Conservation (phyloP, 163 green algal species). For the Prototheca wickerhamii region DNA sequence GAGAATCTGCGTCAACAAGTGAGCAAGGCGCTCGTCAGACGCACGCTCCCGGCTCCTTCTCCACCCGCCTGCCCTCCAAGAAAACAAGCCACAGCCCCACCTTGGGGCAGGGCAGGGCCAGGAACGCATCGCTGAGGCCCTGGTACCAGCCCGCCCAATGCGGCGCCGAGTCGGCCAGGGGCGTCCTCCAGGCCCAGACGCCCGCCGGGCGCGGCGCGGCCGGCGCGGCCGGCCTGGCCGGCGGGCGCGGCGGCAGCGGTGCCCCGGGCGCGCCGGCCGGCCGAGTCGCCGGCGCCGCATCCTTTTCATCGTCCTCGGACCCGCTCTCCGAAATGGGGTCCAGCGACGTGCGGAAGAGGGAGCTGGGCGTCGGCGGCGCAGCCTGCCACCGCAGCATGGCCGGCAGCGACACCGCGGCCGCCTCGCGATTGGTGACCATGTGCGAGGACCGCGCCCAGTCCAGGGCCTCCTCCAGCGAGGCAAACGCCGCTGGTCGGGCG, state of each 20-base stretch:
- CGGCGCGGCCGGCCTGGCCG: neutral
- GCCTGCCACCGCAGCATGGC: constrained; percentile 40
- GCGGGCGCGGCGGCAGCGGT: neutral
- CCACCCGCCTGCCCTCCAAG: neutral
- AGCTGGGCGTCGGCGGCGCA: neutral
- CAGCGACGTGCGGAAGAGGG: neutral
- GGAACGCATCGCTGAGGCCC: constrained; percentile 70
- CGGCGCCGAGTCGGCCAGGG: constrained; percentile 44
- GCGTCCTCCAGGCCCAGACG: constrained; percentile 63
- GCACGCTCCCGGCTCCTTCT: neutral
- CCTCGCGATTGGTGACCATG: constrained; percentile 27
- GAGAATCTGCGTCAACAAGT: constrained; percentile 80
- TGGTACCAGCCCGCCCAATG: constrained; percentile 84
- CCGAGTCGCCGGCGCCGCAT: neutral
- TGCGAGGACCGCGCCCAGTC: constrained; percentile 54
- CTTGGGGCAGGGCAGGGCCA: constrained; percentile 45
- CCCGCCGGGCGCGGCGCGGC: neutral
- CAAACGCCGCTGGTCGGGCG: constrained; percentile 52
- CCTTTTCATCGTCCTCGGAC: neutral
- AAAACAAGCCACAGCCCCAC: constrained; percentile 47
- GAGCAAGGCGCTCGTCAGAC: constrained; percentile 13
- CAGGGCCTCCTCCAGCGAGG: constrained; percentile 39
- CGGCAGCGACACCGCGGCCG: constrained; percentile 66
- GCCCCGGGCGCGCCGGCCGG: neutral
- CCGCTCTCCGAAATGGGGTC: neutral